These are phyloP conservation scores for Xanthoconium stramineum DNA, from an alignment of 768 basidiomycete genomes.

Conservation along the genomic window DNA sequence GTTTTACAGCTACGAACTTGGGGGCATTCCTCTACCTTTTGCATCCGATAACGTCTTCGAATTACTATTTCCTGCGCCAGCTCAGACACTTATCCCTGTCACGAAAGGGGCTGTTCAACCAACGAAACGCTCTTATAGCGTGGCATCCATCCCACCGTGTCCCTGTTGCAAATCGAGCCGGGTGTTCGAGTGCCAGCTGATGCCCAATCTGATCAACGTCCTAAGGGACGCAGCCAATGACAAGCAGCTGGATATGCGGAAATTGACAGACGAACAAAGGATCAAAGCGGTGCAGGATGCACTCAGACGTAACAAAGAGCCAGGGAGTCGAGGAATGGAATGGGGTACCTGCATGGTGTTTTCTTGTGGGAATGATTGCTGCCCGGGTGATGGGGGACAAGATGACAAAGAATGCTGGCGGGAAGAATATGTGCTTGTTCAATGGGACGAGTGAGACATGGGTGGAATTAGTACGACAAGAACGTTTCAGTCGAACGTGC, in stretches of 20 bases:
- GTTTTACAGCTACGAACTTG: slow-evolving; percentile 74
- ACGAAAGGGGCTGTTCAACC: slow-evolving; percentile 51
- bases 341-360: slow-evolving; percentile 94
- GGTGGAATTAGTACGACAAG: neutral
- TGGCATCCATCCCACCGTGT: slow-evolving; percentile 59
- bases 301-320: slow-evolving; percentile 45
- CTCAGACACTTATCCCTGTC: slow-evolving; percentile 44
- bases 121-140: slow-evolving; percentile 52
- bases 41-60: slow-evolving; percentile 73
- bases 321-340: slow-evolving; percentile 71
- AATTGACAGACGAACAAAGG: slow-evolving; percentile 65
- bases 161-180: slow-evolving; percentile 61
- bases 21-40: slow-evolving; percentile 81
- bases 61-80: slow-evolving; percentile 64
- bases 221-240: slow-evolving; percentile 39
- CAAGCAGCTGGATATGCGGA: slow-evolving; percentile 26
- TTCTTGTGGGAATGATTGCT: slow-evolving; percentile 82
- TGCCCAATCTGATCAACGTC: slow-evolving; percentile 89
- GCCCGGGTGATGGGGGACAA: slow-evolving; percentile 39
- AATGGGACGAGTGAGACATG: slow-evolving; percentile 60
- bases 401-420: slow-evolving; percentile 52
- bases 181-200: slow-evolving; percentile 90
- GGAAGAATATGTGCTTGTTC: slow-evolving; percentile 72
- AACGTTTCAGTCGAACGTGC: neutral
- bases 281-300: slow-evolving; percentile 55